Evolutionary conservation across 331 rosid genomes (phyloP).

Genomic region (Spiraea crenata): DNA sequence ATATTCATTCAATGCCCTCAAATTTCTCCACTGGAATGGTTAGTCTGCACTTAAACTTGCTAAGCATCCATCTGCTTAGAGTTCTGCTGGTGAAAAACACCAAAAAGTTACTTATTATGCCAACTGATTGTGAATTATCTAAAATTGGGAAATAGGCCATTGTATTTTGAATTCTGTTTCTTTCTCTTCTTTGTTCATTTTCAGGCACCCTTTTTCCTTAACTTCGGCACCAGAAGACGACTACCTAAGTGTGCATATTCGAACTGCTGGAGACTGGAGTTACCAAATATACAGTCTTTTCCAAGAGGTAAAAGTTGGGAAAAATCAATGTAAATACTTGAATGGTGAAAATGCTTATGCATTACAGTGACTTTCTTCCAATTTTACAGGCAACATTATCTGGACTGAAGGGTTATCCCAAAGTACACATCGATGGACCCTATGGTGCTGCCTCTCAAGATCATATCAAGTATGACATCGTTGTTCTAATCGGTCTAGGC

Average conservation of each 20-base stretch:
- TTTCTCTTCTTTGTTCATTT: conserved; percentile 26
- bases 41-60: conserved; percentile 9
- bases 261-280: conserved; percentile 92
- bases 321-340: neutral
- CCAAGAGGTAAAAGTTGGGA: conserved; percentile 56
- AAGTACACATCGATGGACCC: conserved; percentile 81
- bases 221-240: conserved; percentile 87
- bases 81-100: neutral
- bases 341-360: neutral
- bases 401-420: conserved; percentile 47
- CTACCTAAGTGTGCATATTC: conserved; percentile 75
- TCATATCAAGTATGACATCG: conserved; percentile 69
- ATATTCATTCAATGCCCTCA: conserved; percentile 88
- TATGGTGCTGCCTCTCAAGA: conserved; percentile 90
- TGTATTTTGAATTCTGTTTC: neutral
- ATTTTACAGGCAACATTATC: conserved; percentile 48
- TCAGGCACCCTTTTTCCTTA: conserved; percentile 90
- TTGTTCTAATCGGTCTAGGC: conserved; percentile 80
- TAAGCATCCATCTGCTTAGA: neutral
- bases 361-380: neutral
- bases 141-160: neutral
- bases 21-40: conserved; percentile 83
- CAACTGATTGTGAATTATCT: neutral
- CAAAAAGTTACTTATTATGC: neutral
- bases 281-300: conserved; percentile 59